These are phyloP conservation scores for Tricholoma hemisulphureum DNA, from an alignment of 768 basidiomycete species.

Conservation along the genomic window DNA sequence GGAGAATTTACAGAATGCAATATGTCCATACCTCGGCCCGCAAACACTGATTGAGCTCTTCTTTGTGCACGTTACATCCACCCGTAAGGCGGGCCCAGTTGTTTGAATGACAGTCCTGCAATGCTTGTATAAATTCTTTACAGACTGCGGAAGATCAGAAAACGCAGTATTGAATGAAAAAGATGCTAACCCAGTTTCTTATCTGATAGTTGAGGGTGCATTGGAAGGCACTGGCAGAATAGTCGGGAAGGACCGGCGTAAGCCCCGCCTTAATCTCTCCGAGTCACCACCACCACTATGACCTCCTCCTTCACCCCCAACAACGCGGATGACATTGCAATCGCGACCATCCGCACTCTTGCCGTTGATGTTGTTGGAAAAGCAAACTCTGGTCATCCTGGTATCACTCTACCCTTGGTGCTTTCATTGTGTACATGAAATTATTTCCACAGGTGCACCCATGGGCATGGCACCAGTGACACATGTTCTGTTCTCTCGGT, in stretches of 20 bases:
- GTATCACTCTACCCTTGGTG: constrained; percentile 35
- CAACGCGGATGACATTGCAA: constrained; percentile 53
- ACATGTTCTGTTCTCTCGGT: constrained; percentile 80
- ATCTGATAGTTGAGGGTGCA: constrained; percentile 75
- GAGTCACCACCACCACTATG: constrained; percentile 33
- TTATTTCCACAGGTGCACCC: constrained; percentile 65
- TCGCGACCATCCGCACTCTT: constrained; percentile 75
- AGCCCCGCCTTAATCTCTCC: background rate
- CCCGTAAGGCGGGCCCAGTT: constrained; percentile 67
- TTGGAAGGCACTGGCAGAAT: constrained; percentile 29
- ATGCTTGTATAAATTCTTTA: constrained; percentile 74
- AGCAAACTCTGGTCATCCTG: constrained; percentile 94
- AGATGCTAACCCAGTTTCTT: constrained; percentile 50
- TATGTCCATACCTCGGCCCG: constrained; percentile 56
- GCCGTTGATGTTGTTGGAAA: constrained; percentile 77
- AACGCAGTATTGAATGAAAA: constrained; percentile 3
- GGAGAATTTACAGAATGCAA: background rate
- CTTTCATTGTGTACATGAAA: constrained; percentile 5
- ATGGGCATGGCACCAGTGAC: constrained; percentile 91
- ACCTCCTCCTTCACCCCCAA: constrained; percentile 39
- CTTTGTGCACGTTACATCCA: constrained; percentile 67
- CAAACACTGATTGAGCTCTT: constrained; percentile 67
- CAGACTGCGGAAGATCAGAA: constrained; percentile 46
- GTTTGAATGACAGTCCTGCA: constrained; percentile 65
- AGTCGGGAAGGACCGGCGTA: no score